Evolutionary conservation across 2,329 filamentous ascomycete species (phyloP).

Genomic region (Gremmenia infestans): DNA sequence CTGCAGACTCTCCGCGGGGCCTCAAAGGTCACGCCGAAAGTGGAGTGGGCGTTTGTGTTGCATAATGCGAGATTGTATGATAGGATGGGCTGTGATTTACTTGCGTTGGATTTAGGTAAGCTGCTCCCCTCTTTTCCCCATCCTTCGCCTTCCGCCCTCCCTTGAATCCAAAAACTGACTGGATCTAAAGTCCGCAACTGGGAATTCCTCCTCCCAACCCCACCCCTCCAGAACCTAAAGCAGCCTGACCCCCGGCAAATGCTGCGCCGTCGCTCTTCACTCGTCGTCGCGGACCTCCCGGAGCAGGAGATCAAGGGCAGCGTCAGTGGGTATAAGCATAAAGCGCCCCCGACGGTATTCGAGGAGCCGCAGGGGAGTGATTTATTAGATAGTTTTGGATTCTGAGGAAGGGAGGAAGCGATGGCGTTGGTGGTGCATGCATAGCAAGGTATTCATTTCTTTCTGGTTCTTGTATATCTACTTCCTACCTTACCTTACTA

Average conservation of each 20-base stretch:
- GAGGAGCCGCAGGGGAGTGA: constrained; percentile 89
- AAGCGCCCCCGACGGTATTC: constrained; percentile 70
- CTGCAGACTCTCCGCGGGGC: constrained; percentile 82
- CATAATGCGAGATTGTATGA: constrained; percentile 81
- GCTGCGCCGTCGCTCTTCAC: constrained; percentile 65
- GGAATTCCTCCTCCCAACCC: constrained; percentile 63
- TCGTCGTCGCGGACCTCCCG: constrained; percentile 74
- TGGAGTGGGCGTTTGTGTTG: constrained; percentile 85
- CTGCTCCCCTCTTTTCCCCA: constrained; percentile 10
- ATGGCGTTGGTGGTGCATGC: background rate
- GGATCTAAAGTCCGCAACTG: constrained; percentile 61
- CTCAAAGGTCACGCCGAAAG: constrained; percentile 68
- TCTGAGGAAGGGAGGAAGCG: constrained; percentile 43
- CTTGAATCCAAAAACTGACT: constrained; percentile 12
- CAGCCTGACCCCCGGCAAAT: constrained; percentile 46
- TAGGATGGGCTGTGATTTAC: constrained; percentile 87
- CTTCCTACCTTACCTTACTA: too few species aligned
- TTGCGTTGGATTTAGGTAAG: constrained; percentile 78
- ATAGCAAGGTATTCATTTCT: too few species aligned
- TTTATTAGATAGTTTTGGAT: constrained; percentile 88
- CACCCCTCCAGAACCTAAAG: constrained; percentile 37
- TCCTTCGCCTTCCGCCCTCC: background rate
- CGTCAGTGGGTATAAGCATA: constrained; percentile 42
- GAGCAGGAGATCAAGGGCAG: constrained; percentile 40
- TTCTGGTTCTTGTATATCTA: too few species aligned